Conservation (phyloP, 768 basidiomycete genomes). For the Lactarius deliciosus region DNA sequence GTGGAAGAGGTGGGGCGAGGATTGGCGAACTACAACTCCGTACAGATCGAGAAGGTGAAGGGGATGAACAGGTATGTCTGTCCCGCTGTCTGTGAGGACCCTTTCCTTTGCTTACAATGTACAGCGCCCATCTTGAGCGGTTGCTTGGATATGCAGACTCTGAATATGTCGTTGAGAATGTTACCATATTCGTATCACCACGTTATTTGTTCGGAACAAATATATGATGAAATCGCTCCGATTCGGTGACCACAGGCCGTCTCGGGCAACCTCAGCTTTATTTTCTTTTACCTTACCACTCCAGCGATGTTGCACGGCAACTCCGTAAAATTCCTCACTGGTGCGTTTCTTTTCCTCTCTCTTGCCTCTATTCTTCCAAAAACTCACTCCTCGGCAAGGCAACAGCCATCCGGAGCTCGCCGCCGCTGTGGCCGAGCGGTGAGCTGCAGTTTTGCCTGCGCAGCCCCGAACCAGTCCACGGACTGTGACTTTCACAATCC, state of each 20-base stretch:
- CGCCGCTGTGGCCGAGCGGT: slow-evolving; percentile 93
- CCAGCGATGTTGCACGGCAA: slow-evolving; percentile 67
- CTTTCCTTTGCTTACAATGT: slow-evolving; percentile 23
- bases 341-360: slow-evolving; percentile 41
- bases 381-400: slow-evolving; percentile 50
- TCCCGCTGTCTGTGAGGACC: not conserved
- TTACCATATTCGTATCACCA: slow-evolving; percentile 70
- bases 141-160: slow-evolving; percentile 92
- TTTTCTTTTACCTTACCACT: not conserved
- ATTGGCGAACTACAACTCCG: slow-evolving; percentile 93
- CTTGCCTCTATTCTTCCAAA: slow-evolving; percentile 23
- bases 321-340: slow-evolving; percentile 72
- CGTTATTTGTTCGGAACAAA: slow-evolving; percentile 33
- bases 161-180: slow-evolving; percentile 95
- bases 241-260: not conserved
- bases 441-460: slow-evolving; percentile 52
- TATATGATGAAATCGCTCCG: slow-evolving; percentile 4
- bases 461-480: slow-evolving; percentile 42
- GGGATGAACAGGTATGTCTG: slow-evolving; percentile 78
- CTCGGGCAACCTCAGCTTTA: slow-evolving; percentile 3
- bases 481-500: slow-evolving; percentile 45
- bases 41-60: slow-evolving; percentile 84
- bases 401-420: slow-evolving; percentile 99
- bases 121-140: slow-evolving; percentile 75
- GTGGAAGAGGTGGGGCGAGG: slow-evolving; percentile 91